Base-by-base conservation (phyloP, 805 yeast species). In the Torulaspora franciscae region DNA sequence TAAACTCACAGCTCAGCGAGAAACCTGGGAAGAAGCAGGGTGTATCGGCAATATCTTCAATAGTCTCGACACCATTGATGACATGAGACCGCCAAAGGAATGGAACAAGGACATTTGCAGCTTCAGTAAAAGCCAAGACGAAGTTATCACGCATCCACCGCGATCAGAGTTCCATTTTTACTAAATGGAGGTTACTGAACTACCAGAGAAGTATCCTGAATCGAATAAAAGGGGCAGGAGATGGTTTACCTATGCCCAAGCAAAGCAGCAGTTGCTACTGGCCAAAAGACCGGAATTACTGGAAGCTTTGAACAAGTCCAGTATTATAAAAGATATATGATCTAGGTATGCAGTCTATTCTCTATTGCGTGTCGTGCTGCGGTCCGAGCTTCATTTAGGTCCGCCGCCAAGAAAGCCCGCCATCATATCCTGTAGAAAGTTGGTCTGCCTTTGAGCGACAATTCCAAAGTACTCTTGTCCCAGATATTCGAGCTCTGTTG, bases 21-120 rank as follows among this genome's bases (percentile, higher is more conserved):
- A 93, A 61, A 86, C 95, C 0, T 93, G 99, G 99, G 99, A 93
- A 64, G 99, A 93, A 67, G 93, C 95, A 0, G 99, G 99, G 0
- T 85, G 85, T 19, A 76, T 75, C 28, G 96, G 97, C 6, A 67
- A 62, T 13, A 72, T 89, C 3, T 56, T 70, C 3, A 55, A 59
- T 32, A 71, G 72, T 47, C 67, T 91, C 33, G 95, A 91, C 0
- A 70, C 76, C 0, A 81, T 85, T 22, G 76, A 75, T 37, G 96
- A 90, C 51, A 58, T 62, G 62, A 62, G 81, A 46, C 75, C 77
- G 3, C 73, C 75, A 11, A 70, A 74, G 54, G 61, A 66, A 17
- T 74, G 75, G 75, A 66, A 65, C 32, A 57, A 39, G n/a, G 51
- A 60, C 11, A 26, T 48, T 6, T 37, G 51, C 26, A 36, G 45